Percentiles rank a stretch among this genome's conserved stretches.
Evolutionary conservation across 2,329 filamentous ascomycete genomes (phyloP).

Genomic region (Aspergillus carbonarius): DNA sequence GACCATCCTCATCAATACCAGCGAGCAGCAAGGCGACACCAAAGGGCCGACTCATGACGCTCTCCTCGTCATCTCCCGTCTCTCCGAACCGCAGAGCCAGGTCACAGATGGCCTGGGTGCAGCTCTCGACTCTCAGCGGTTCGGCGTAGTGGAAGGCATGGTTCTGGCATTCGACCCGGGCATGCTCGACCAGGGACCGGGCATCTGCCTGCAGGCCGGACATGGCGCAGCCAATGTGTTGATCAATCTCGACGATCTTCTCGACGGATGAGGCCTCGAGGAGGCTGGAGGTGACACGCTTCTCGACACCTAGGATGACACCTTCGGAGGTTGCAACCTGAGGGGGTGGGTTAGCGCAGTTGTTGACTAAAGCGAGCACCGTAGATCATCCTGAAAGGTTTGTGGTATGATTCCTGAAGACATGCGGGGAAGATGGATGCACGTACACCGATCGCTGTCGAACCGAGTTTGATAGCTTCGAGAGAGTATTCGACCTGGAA

Average conservation of each 20-base stretch:
- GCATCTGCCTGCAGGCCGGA: constrained; percentile 96
- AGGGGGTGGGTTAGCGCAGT: constrained; percentile 16
- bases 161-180: constrained; percentile 94
- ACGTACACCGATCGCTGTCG: constrained; percentile 88
- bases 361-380: neutral
- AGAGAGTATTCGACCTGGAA: constrained; percentile 99
- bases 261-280: constrained; percentile 97
- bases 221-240: constrained; percentile 99
- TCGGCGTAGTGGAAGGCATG: constrained; percentile 99
- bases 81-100: constrained; percentile 94
- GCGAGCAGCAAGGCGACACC: constrained; percentile 95
- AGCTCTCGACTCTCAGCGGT: constrained; percentile 90
- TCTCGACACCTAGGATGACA: constrained; percentile 96
- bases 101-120: constrained; percentile 98
- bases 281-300: constrained; percentile 95
- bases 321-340: constrained; percentile 87
- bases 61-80: constrained; percentile 95
- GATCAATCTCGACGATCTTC: constrained; percentile 99
- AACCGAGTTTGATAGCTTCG: constrained; percentile 99
- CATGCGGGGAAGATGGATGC: constrained; percentile 4
- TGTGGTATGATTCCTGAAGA: neutral
- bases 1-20: constrained; percentile 95
- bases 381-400: neutral
- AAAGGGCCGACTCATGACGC: constrained; percentile 96
- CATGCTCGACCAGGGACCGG: constrained; percentile 96